Conservation (phyloP, 2,329 filamentous ascomycete species). For the Cryphonectria nitschkei region DNA sequence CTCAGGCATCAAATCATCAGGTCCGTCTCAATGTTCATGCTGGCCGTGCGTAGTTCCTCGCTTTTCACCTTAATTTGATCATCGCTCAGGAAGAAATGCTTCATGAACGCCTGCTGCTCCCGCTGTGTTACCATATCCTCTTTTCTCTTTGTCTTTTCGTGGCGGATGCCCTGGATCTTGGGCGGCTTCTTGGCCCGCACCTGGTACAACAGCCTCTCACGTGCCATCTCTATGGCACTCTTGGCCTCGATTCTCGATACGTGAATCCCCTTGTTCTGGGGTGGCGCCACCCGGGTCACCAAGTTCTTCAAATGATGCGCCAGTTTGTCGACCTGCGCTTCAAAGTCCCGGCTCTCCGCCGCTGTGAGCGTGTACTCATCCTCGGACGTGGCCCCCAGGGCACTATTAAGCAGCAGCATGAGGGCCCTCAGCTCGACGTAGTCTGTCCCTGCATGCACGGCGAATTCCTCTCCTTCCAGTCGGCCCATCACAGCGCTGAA, state of each 20-base stretch:
- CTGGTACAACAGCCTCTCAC: constrained; percentile 70
- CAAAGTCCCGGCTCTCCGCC: constrained; percentile 54
- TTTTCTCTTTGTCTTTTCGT: constrained; percentile 36
- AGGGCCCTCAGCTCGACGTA: constrained; percentile 70
- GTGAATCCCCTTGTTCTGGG: constrained; percentile 69
- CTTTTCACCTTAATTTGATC: constrained; percentile 30
- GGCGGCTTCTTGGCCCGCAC: constrained; percentile 67
- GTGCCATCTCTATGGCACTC: constrained; percentile 72
- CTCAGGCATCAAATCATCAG: background rate
- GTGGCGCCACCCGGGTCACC: constrained; percentile 69
- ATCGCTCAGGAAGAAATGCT: constrained; percentile 46
- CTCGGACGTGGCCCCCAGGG: constrained; percentile 65
- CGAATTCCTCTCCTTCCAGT: constrained; percentile 54
- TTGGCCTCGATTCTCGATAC: constrained; percentile 78
- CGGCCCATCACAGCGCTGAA: constrained; percentile 50
- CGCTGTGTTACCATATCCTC: constrained; percentile 45
- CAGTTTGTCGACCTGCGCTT: constrained; percentile 71
- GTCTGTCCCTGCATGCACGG: constrained; percentile 60
- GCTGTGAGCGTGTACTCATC: constrained; percentile 24
- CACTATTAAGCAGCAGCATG: constrained; percentile 72
- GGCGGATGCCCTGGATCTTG: constrained; percentile 56
- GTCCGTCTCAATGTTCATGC: constrained; percentile 6
- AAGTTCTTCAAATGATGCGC: constrained; percentile 60
- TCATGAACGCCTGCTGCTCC: constrained; percentile 55
- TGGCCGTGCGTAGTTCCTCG: background rate